These are phyloP conservation scores for Penicillium turbatum DNA, from an alignment of 495 filamentous ascomycete species.

Conservation along the genomic window DNA sequence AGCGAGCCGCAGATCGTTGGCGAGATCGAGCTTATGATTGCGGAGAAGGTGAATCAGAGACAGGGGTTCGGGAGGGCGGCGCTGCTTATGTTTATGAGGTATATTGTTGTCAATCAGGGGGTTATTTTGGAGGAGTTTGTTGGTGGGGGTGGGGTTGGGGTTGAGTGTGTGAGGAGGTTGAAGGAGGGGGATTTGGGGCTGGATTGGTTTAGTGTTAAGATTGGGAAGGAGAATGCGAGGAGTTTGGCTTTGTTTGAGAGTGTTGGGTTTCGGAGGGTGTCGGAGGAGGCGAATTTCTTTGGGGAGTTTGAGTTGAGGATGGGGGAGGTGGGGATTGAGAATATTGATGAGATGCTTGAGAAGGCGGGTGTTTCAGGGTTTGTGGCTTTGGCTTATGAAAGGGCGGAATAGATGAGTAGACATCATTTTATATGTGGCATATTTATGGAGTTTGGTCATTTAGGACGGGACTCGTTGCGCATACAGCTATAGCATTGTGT, in stretches of 20 bases:
- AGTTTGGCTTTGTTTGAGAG: constrained; percentile 60
- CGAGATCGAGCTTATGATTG: constrained; percentile 90
- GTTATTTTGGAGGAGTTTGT: constrained; percentile 60
- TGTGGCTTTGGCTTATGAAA: constrained; percentile 37
- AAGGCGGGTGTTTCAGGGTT: constrained; percentile 37
- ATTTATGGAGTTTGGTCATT: no score
- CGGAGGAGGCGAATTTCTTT: constrained; percentile 57
- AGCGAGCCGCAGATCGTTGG: constrained; percentile 49
- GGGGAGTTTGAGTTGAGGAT: constrained; percentile 58
- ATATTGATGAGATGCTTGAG: constrained; percentile 22
- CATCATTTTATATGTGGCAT: no score
- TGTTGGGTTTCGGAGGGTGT: constrained; percentile 49
- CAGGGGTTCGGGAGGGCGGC: constrained; percentile 62
- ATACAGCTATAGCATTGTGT: not conserved
- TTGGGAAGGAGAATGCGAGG: constrained; percentile 49
- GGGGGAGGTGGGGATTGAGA: constrained; percentile 25
- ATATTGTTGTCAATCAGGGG: constrained; percentile 46
- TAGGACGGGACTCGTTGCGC: not conserved
- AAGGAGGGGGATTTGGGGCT: constrained; percentile 18
- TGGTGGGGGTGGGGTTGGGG: constrained; percentile 13
- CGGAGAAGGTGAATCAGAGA: constrained; percentile 51
- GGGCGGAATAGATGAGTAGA: constrained; percentile 12
- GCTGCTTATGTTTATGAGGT: constrained; percentile 64
- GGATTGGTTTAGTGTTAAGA: constrained; percentile 55
- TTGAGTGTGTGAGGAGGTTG: constrained; percentile 13